Percentiles rank a stretch among this genome's conserved stretches.
Evolutionary conservation across 371 early-diverging fungal genomes (phyloP).

Genomic region (Parasitella parasitica): DNA sequence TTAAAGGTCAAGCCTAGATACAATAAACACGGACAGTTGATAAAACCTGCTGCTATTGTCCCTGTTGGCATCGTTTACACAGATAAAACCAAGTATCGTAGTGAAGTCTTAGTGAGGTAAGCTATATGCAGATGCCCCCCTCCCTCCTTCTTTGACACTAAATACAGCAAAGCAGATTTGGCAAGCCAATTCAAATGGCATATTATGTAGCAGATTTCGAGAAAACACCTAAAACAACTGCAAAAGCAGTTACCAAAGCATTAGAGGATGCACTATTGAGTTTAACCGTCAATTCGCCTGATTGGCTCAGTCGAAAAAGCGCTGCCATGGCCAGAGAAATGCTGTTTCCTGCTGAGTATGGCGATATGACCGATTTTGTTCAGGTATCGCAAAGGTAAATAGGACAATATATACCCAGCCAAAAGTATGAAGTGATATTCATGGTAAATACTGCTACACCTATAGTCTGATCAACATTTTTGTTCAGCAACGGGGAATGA

Average conservation of each 20-base stretch:
- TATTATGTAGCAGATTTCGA: conserved; percentile 20
- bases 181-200: conserved; percentile 26
- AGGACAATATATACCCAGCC: too few species aligned
- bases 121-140: neutral
- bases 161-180: too few species aligned
- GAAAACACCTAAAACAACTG: conserved; percentile 16
- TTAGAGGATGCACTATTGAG: conserved; percentile 10
- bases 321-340: conserved; percentile 25
- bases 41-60: conserved; percentile 15
- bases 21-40: neutral
- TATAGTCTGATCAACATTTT: neutral
- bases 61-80: conserved; percentile 31
- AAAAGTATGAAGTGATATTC: too few species aligned
- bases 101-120: conserved; percentile 23
- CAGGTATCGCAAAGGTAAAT: conserved; percentile 26
- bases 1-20: neutral
- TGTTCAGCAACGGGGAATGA: neutral
- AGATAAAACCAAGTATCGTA: conserved; percentile 36
- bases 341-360: conserved; percentile 21
- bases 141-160: too few species aligned
- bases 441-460: too few species aligned
- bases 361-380: conserved; percentile 19
- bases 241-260: conserved; percentile 26
- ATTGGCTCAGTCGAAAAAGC: conserved; percentile 16
- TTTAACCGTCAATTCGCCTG: conserved; percentile 23